These are phyloP conservation scores for Hemisphaericaspora xylanilytica DNA, from an alignment of 1,139 yeast species.

Conservation along the genomic window DNA sequence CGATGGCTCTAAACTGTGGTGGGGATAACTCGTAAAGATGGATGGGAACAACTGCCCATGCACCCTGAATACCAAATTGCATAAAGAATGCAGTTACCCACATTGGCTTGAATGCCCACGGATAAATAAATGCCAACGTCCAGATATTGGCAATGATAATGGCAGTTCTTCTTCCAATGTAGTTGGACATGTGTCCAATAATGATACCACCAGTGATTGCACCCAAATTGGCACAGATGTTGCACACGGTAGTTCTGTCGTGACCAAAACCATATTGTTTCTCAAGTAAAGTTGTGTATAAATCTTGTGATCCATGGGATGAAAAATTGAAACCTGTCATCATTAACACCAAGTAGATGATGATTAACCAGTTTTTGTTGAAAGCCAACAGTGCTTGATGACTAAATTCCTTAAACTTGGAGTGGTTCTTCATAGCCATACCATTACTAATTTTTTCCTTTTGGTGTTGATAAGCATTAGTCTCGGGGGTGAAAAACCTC, in stretches of 20 bases:
- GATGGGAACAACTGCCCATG: slow-evolving; percentile 84
- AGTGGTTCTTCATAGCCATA: slow-evolving; percentile 12
- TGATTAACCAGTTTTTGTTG: slow-evolving; percentile 38
- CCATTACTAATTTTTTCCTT: slow-evolving; percentile 19
- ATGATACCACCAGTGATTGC: slow-evolving; percentile 37
- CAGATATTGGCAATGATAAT: slow-evolving; percentile 55
- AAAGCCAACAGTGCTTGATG: slow-evolving; percentile 28
- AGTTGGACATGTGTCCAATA: slow-evolving; percentile 36
- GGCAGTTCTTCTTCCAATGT: slow-evolving; percentile 35
- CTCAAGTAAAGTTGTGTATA: slow-evolving; percentile 37
- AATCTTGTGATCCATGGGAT: slow-evolving; percentile 43
- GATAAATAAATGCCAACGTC: slow-evolving; percentile 68
- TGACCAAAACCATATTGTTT: slow-evolving; percentile 26
- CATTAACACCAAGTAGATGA: slow-evolving; percentile 34
- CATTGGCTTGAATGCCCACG: slow-evolving; percentile 63
- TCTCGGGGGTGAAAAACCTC: slow-evolving; percentile 38
- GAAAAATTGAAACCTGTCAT: slow-evolving; percentile 46
- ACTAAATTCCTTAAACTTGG: slow-evolving; percentile 14
- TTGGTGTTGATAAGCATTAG: slow-evolving; percentile 33
- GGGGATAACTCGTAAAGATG: slow-evolving; percentile 75
- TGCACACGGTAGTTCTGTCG: slow-evolving; percentile 36
- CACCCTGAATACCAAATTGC: slow-evolving; percentile 82
- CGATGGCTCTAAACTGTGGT: slow-evolving; percentile 71
- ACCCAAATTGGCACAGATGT: slow-evolving; percentile 39
- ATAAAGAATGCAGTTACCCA: slow-evolving; percentile 77